These are phyloP conservation scores for Aspergillus tubingensis DNA, from an alignment of 2,329 filamentous ascomycete genomes.

Conservation along the genomic window DNA sequence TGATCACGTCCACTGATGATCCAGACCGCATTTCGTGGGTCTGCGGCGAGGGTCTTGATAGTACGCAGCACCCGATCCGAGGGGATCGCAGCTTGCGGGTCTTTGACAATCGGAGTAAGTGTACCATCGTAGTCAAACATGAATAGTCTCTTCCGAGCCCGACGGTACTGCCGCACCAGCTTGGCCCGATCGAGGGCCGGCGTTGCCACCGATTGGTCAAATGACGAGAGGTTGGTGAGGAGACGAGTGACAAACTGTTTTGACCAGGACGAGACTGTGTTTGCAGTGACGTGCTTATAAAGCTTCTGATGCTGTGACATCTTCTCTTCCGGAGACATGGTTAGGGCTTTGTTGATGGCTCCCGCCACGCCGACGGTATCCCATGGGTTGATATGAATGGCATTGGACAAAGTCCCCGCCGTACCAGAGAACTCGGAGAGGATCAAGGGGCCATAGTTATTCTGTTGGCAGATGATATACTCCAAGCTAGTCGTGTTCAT, in stretches of 20 bases:
- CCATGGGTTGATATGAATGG: constrained; percentile 97
- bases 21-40: constrained; percentile 89
- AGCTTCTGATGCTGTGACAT: constrained; percentile 70
- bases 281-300: constrained; percentile 79
- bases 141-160: constrained; percentile 78
- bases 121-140: constrained; percentile 99
- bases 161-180: constrained; percentile 72
- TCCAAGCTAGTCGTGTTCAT: constrained; percentile 98
- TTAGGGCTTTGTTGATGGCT: constrained; percentile 78
- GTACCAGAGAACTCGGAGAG: constrained; percentile 97
- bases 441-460: constrained; percentile 83
- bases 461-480: constrained; percentile 89
- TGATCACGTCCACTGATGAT: constrained; percentile 96
- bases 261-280: constrained; percentile 86
- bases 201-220: constrained; percentile 73
- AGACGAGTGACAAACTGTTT: constrained; percentile 76
- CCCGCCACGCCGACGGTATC: constrained; percentile 81
- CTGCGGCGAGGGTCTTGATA: constrained; percentile 74
- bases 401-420: constrained; percentile 78
- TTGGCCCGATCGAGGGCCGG: constrained; percentile 76
- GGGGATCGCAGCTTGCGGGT: constrained; percentile 85
- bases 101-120: constrained; percentile 89
- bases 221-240: constrained; percentile 75
- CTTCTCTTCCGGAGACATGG: constrained; percentile 69
- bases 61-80: constrained; percentile 79